Conservation (phyloP, 257 asterid genomes). For the Solanum gracilifrons region DNA sequence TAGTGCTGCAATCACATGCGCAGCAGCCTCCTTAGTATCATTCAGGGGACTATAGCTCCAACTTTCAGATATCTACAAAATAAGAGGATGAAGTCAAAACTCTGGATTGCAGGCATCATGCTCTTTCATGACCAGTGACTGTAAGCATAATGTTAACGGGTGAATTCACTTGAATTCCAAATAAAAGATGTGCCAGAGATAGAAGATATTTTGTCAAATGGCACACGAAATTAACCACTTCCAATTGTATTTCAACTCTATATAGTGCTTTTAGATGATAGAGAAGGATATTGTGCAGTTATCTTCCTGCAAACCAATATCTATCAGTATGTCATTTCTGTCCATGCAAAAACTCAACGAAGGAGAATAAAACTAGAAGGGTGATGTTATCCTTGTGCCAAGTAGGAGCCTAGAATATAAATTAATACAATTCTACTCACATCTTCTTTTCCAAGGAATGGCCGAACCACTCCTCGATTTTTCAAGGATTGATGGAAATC, state of each 20-base stretch:
- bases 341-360: neutral
- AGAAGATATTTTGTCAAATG: neutral
- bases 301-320: neutral
- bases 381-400: neutral
- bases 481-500: slow-evolving; percentile 50
- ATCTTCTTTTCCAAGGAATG: slow-evolving; percentile 63
- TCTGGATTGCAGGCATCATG: neutral
- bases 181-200: neutral
- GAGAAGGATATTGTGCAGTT: neutral
- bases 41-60: slow-evolving; percentile 64
- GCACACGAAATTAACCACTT: neutral
- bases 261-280: neutral
- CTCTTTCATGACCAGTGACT: neutral
- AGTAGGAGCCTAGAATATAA: neutral
- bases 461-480: slow-evolving; percentile 48
- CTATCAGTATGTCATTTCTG: neutral
- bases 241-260: neutral
- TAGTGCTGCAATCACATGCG: slow-evolving; percentile 42
- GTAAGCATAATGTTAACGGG: neutral
- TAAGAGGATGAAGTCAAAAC: neutral
- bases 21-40: slow-evolving; percentile 63
- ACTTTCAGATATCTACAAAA: slow-evolving; percentile 42
- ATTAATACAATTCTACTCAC: slow-evolving; percentile 20
- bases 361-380: neutral
- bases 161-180: neutral